Conservation (phyloP, 225 moss, liverwort and hornwort genomes). For the Takakia lepidozioides region DNA sequence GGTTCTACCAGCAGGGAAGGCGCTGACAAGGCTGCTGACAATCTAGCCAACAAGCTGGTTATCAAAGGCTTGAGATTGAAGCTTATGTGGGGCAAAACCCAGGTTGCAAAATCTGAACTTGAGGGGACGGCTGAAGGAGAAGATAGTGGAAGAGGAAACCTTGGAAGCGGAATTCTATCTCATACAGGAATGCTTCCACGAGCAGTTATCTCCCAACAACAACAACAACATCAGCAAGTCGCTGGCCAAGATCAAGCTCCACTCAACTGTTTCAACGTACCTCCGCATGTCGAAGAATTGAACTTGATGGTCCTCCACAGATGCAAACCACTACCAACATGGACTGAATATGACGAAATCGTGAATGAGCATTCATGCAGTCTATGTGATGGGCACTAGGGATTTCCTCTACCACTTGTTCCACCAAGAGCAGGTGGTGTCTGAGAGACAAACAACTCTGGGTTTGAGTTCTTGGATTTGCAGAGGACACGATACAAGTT, state of each 20-base stretch:
- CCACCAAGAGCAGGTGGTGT: too few relatives aligned
- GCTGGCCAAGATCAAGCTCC: constrained; percentile 56
- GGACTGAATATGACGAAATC: too few relatives aligned
- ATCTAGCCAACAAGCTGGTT: constrained; percentile 85
- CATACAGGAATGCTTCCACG: constrained; percentile 96
- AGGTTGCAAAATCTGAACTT: constrained; percentile 71
- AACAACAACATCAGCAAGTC: constrained; percentile 46
- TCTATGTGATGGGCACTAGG: too few relatives aligned
- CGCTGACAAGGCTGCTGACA: constrained; percentile 95
- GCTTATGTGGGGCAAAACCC: constrained; percentile 99
- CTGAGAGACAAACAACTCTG: too few relatives aligned
- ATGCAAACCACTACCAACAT: too few relatives aligned
- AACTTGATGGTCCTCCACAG: too few relatives aligned
- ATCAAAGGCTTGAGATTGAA: constrained; percentile 95
- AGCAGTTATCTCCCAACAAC: constrained; percentile 83
- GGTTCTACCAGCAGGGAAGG: constrained; percentile 90
- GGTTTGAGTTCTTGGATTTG: too few relatives aligned
- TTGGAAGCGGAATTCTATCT: constrained; percentile 54
- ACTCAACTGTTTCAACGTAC: constrained; percentile 88
- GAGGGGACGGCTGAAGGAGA: constrained; percentile 47
- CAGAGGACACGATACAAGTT: too few relatives aligned
- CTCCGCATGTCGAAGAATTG: too few relatives aligned
- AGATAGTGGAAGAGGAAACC: constrained; percentile 38
- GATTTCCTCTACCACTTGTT: too few relatives aligned
- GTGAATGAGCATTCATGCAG: too few relatives aligned